Conservation (phyloP, 108 stramenopile genomes). For the Bacterosira constricta region DNA sequence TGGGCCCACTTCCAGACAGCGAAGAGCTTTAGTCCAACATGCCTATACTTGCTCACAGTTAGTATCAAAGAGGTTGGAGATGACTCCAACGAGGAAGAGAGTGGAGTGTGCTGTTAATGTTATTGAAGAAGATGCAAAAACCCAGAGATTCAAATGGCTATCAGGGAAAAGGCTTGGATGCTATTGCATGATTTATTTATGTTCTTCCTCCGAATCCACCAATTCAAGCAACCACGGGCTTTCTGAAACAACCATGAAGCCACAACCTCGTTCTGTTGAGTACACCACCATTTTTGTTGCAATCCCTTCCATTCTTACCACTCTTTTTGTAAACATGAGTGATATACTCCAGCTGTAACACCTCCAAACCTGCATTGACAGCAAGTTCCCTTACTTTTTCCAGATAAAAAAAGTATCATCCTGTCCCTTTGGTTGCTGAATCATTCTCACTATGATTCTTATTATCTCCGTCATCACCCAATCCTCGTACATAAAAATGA, state of each 20-base stretch:
- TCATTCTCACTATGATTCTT: background rate
- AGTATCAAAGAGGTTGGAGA: too few species aligned
- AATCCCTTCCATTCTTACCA: conserved; percentile 37
- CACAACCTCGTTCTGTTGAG: conserved; percentile 17
- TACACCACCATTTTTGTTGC: conserved; percentile 21
- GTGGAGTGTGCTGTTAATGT: too few species aligned
- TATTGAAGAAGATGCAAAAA: too few species aligned
- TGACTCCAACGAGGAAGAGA: too few species aligned
- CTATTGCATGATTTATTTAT: too few species aligned
- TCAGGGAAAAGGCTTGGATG: too few species aligned
- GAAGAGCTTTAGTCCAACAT: too few species aligned
- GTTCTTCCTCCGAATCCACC: too few species aligned
- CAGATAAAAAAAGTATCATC: conserved; percentile 74
- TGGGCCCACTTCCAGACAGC: too few species aligned
- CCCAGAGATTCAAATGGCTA: too few species aligned
- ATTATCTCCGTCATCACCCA: background rate
- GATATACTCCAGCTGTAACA: conserved; percentile 65
- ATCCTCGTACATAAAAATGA: conserved; percentile 60
- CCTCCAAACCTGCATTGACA: conserved; percentile 57
- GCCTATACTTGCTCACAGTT: too few species aligned
- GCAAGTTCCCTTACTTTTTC: conserved; percentile 68
- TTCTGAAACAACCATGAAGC: conserved; percentile 35
- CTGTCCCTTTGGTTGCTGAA: conserved; percentile 59
- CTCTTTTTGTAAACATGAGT: conserved; percentile 62
- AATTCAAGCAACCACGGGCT: too few species aligned